These are phyloP conservation scores for Lanmaoa rubissima DNA, from an alignment of 768 basidiomycete genomes.

Conservation along the genomic window DNA sequence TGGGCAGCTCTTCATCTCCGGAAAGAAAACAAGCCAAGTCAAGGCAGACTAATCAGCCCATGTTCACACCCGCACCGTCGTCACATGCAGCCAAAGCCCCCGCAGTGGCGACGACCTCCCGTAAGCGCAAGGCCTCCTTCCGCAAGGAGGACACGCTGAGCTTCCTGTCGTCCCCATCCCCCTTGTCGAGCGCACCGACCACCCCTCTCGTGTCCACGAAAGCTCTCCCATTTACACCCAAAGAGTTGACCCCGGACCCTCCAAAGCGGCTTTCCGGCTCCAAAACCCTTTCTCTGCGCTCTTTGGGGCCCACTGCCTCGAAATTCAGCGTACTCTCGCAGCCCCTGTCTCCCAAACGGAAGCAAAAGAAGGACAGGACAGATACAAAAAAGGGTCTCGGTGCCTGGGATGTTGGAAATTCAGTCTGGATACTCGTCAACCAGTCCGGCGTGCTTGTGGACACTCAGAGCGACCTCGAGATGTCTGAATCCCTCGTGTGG, in stretches of 20 bases:
- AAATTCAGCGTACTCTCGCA: constrained; percentile 16
- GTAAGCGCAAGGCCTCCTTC: constrained; percentile 30
- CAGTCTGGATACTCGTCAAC: constrained; percentile 56
- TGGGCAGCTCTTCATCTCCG: constrained; percentile 32
- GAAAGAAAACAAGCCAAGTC: constrained; percentile 18
- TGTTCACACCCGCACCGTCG: constrained; percentile 7
- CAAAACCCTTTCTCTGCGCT: constrained; percentile 12
- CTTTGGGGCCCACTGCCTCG: constrained; percentile 7
- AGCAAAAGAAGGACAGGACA: constrained; percentile 15
- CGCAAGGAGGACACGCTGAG: constrained; percentile 8
- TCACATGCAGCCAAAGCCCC: constrained; percentile 7
- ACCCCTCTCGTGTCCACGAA: constrained; percentile 12
- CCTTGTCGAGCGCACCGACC: constrained; percentile 27
- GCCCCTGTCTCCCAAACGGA: constrained; percentile 22
- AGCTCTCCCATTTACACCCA: constrained; percentile 5
- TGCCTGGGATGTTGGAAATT: constrained; percentile 34
- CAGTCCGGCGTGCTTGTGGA: constrained; percentile 36
- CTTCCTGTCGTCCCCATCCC: constrained; percentile 21
- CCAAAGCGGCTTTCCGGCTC: constrained; percentile 9
- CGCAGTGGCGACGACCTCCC: constrained; percentile 17
- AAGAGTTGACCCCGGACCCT: not conserved
- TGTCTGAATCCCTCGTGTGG: constrained; percentile 43
- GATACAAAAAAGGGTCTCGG: not conserved
- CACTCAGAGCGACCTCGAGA: constrained; percentile 25
- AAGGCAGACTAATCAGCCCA: constrained; percentile 1